phyloP scores from a whole-genome alignment of 441 rosid genomes.

The Kokia cookei region DNA sequence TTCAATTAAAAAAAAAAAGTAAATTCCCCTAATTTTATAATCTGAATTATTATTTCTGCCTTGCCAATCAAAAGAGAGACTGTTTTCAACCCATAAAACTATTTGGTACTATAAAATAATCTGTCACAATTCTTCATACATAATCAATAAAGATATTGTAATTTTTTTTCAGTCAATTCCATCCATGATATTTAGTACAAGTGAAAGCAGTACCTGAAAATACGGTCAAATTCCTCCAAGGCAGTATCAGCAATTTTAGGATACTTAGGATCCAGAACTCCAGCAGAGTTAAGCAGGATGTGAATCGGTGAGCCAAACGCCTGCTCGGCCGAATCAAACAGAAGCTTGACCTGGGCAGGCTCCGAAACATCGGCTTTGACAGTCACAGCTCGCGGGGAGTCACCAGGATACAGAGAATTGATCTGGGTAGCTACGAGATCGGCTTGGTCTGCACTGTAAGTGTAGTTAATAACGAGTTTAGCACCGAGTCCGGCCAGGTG shows the following conservation, averaged over 20 bases:
- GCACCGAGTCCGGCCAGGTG: conserved; percentile 75
- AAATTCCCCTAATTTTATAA: background rate
- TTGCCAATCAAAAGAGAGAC: background rate
- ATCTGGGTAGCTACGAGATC: conserved; percentile 53
- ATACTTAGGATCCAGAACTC: conserved; percentile 41
- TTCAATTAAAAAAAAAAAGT: background rate
- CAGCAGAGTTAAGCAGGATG: conserved; percentile 71
- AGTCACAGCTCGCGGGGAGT: conserved; percentile 30
- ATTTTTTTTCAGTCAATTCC: background rate
- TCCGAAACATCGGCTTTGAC: conserved; percentile 60
- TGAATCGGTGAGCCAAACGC: conserved; percentile 51
- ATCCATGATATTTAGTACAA: background rate
- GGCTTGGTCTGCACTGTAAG: conserved; percentile 46
- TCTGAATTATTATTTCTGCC: background rate
- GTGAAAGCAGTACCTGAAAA: conserved; percentile 39
- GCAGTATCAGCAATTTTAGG: conserved; percentile 50
- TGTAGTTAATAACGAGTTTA: conserved; percentile 55
- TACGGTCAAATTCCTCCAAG: conserved; percentile 61
- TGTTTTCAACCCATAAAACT: background rate
- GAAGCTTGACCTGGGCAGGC: conserved; percentile 48
- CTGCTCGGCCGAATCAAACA: conserved; percentile 65
- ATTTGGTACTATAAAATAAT: background rate
- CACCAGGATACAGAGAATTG: conserved; percentile 27
- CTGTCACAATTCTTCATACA: background rate
- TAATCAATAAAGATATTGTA: background rate